These are phyloP conservation scores for Pholiota adiposa DNA, from an alignment of 1,284 basidiomycete genomes.

Conservation along the genomic window DNA sequence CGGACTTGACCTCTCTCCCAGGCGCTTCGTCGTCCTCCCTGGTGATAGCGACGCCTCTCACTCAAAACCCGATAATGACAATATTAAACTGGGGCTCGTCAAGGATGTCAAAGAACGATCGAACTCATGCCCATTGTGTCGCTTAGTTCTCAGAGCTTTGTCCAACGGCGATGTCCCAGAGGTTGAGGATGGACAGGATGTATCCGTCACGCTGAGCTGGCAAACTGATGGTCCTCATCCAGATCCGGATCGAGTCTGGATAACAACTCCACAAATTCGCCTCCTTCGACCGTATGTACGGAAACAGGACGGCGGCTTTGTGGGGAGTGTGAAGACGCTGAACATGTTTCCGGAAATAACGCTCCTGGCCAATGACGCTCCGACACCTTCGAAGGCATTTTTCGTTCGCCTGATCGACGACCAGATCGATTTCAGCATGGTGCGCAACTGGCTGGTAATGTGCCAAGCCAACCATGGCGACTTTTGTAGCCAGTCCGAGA, in stretches of 20 bases:
- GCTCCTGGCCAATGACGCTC: conserved; percentile 16
- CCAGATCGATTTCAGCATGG: conserved; percentile 14
- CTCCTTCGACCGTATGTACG: not conserved
- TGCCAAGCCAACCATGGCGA: conserved; percentile 11
- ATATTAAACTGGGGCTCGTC: conserved; percentile 8
- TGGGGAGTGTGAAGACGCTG: not conserved
- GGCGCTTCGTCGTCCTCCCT: conserved; percentile 5
- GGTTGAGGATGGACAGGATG: conserved; percentile 10
- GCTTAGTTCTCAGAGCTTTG: conserved; percentile 12
- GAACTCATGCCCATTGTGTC: conserved; percentile 12
- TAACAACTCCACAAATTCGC: conserved; percentile 4
- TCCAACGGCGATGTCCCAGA: conserved; percentile 1
- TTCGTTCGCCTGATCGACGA: conserved; percentile 11
- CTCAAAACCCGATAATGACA: not conserved
- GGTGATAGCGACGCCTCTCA: not conserved
- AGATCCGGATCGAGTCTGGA: not conserved
- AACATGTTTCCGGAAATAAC: conserved; percentile 9
- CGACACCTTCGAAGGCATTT: conserved; percentile 4
- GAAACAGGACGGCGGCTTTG: conserved; percentile 3
- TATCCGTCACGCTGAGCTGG: conserved; percentile 9
- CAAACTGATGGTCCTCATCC: conserved; percentile 1
- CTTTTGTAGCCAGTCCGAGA: conserved; percentile 4
- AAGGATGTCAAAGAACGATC: conserved; percentile 11
- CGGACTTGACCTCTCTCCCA: conserved; percentile 4
- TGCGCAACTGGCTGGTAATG: conserved; percentile 11